Conservation (phyloP, 352 stramenopile species). For the Globisporangium radiosum region DNA sequence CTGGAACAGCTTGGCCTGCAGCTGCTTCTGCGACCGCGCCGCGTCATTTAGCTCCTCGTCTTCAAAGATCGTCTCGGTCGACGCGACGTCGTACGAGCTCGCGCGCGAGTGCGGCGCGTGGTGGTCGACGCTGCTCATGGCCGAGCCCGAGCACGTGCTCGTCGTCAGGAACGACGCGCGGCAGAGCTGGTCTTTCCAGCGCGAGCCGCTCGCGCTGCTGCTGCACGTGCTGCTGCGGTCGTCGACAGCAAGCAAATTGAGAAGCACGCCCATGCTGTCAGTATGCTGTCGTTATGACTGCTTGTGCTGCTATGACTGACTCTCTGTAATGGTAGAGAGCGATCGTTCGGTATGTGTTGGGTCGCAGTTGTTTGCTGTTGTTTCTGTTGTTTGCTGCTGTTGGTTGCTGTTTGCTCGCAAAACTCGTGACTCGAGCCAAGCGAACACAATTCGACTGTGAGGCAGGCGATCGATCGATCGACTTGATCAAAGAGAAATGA, state of each 20-base stretch:
- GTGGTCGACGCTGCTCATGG: conserved; percentile 15
- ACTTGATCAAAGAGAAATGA: background rate
- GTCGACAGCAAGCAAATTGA: conserved; percentile 4
- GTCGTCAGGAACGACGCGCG: conserved; percentile 41
- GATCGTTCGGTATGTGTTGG: too few relatives aligned
- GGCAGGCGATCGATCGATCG: background rate
- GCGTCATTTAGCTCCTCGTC: conserved; percentile 22
- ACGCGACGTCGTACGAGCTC: conserved; percentile 16
- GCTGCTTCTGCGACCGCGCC: conserved; percentile 27
- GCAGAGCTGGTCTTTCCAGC: conserved; percentile 16
- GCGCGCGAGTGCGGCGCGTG: conserved; percentile 2
- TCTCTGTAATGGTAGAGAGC: too few relatives aligned
- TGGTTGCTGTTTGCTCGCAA: too few relatives aligned
- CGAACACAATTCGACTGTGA: background rate
- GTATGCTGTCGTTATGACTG: background rate
- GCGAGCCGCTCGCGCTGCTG: background rate
- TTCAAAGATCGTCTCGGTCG: conserved; percentile 25
- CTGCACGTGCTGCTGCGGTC: conserved; percentile 3
- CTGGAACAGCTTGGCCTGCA: conserved; percentile 49
- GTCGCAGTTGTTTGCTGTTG: too few relatives aligned
- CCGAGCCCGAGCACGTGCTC: conserved; percentile 42
- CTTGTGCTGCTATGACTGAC: too few relatives aligned
- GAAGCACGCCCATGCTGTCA: conserved; percentile 6
- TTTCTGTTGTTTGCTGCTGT: too few relatives aligned
- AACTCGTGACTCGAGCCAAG: background rate